Base-by-base conservation (phyloP, 768 basidiomycete genomes). In the Kwoniella shandongensis region DNA sequence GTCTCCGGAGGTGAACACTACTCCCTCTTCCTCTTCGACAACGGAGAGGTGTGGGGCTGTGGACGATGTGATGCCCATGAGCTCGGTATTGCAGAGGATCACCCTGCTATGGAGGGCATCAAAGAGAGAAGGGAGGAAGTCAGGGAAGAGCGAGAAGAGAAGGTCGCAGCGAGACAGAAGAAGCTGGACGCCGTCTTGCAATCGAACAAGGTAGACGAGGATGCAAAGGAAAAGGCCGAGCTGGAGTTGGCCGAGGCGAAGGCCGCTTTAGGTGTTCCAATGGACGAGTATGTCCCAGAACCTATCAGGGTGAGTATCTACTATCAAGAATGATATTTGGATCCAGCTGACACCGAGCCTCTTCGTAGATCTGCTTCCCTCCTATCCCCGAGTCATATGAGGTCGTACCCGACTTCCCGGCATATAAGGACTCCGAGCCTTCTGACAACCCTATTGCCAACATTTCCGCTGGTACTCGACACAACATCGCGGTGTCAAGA, bases 31-130 rank as follows among this genome's bases (percentile, higher is more conserved):
- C 80, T 91, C 63, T 88, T 92, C 11, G 81, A 83, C 36, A 81
- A 83, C 29, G 94, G 94, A 44, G 84, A 85, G 59, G 88, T 98
- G 1, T 94, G 84, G 73, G 89, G 86, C 1, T 88, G 87, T 67
- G 94, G 94, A 2, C 85, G 92, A 35, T 85, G 84, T 42, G 89
- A 92, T 64, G 85, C 84, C 35, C 84, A 87, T 32, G 91, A 96
- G 67, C 82, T 94, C 27, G 94, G 94, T 11, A 76, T 82, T 1
- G 60, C 65, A 3, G 64, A 66, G 25, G 80, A 84, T 49, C 81
- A 82, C 59, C 73, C 77, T 7, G 76, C 74, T 25, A 56, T 62
- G 36, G 59, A 69, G 40, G 68, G 66, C 13, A 50, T 73, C 15
- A 39, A 48, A 30, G 63, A 70, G 62, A 55, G 72, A 51, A 66